These are phyloP conservation scores for Cladophialophora carrionii DNA, from an alignment of 2,329 filamentous ascomycete genomes.

Conservation along the genomic window DNA sequence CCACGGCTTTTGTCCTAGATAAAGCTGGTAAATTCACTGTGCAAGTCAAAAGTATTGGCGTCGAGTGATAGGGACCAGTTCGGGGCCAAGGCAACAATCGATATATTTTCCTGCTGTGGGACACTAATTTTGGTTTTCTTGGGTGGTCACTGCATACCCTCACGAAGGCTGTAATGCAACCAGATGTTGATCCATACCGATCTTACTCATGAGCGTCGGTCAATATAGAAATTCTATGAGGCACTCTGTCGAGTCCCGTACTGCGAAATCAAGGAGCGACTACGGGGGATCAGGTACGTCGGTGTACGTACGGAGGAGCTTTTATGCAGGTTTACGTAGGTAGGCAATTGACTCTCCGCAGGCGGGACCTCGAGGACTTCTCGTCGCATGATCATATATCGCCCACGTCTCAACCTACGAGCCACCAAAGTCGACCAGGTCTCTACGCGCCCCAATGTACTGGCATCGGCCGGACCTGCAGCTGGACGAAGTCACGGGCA, in stretches of 20 bases:
- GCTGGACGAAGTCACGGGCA: not conserved
- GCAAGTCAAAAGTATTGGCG: not conserved
- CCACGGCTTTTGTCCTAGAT: not conserved
- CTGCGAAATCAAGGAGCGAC: no score
- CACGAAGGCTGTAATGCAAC: not conserved
- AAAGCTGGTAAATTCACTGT: not conserved
- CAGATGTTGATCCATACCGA: not conserved
- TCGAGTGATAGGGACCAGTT: not conserved
- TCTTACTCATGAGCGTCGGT: not conserved
- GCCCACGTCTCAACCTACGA: not conserved
- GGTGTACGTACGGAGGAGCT: not conserved
- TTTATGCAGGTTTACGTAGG: not conserved
- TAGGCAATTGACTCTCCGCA: slow-evolving; percentile 3
- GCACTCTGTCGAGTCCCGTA: no score
- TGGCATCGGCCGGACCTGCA: not conserved
- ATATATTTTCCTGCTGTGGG: not conserved
- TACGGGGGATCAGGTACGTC: not conserved
- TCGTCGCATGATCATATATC: not conserved
- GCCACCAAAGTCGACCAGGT: not conserved
- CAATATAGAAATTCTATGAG: not conserved
- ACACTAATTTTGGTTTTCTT: not conserved
- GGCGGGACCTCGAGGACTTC: not conserved
- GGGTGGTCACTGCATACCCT: not conserved
- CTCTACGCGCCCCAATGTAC: not conserved
- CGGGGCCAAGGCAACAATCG: not conserved